Conservation (phyloP, 176 grass and related monocot species). For the Lolium perenne region DNA sequence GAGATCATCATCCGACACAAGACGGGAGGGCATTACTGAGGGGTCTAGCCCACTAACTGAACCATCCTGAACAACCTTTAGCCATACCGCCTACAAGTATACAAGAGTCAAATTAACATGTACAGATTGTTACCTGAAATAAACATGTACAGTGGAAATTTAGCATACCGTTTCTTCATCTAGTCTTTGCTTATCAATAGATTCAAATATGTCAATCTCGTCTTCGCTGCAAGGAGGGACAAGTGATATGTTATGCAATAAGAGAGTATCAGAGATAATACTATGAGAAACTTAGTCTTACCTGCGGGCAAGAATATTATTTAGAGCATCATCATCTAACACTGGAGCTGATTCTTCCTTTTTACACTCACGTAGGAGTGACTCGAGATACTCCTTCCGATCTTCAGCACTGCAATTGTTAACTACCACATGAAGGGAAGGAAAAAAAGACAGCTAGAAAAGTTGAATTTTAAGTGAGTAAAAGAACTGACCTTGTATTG, state of each 20-base stretch:
- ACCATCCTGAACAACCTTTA: constrained; percentile 67
- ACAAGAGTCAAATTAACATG: constrained; percentile 34
- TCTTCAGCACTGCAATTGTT: constrained; percentile 84
- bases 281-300: constrained; percentile 31
- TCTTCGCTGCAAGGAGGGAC: constrained; percentile 65
- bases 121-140: constrained; percentile 17
- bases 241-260: constrained; percentile 18
- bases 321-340: constrained; percentile 92
- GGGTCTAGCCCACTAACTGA: constrained; percentile 57
- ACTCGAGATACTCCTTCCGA: constrained; percentile 95
- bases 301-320: constrained; percentile 93
- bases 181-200: constrained; percentile 87
- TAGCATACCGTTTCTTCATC: constrained; percentile 81
- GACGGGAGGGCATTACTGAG: constrained; percentile 73
- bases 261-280: constrained; percentile 22
- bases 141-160: constrained; percentile 30
- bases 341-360: constrained; percentile 97
- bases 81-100: constrained; percentile 70
- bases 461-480: constrained; percentile 2
- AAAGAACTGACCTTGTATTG: constrained; percentile 79
- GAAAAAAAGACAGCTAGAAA: background rate
- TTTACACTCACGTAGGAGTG: constrained; percentile 88
- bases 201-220: constrained; percentile 98
- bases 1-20: constrained; percentile 90
- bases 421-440: constrained; percentile 33